Base-by-base conservation (phyloP, 2,329 filamentous ascomycete species). In the Neonectria coccinea region DNA sequence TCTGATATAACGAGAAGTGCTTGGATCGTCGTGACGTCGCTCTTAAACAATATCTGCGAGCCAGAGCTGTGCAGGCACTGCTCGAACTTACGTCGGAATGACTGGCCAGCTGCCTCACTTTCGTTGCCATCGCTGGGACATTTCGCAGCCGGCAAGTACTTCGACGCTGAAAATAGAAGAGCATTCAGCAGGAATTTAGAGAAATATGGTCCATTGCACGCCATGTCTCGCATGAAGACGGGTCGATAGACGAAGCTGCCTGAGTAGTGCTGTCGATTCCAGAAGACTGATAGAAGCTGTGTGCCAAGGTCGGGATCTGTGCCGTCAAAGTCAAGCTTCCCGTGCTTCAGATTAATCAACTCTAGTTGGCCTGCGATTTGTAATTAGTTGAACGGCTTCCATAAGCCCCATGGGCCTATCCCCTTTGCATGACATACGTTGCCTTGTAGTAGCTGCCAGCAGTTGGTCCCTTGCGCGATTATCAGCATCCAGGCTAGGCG, bases 131-230 rank as follows among this genome's bases (percentile, higher is more conserved):
- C 84, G 9, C 79, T 73, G 0, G 79, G 76, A 45, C 84, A 81
- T 16, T 77, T 77, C n/a, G 1, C 83, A 81, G 0, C 9, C 10
- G 39, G 39, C 39, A 20, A 11, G n/a, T 42, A 86, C 78, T 47
- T 84, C 81, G 1, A 78, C 39, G 75, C 0, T 82, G 76, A 2
- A 79, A 78, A 47, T 80, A 83, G 64, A 83, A 84, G 58, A 1
- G 86, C 85, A 66, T 88, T 87, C 2, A 89, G 76, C 1, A 88
- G 78, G 2, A 86, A 76, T 50, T 86, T 83, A 0, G 86, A 88
- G 65, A 86, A 89, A 70, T 88, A 87, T 0, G 83, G 84, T 0
- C 87, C 87, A 6, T 79, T 75, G 50, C 81, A 81, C 51, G 84
- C 85, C 85, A 86, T 84, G 67, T 83, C 81, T 2, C 82, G 71